These are phyloP conservation scores for Solanum sparsipilum DNA, from an alignment of 257 asterid species.

Conservation along the genomic window DNA sequence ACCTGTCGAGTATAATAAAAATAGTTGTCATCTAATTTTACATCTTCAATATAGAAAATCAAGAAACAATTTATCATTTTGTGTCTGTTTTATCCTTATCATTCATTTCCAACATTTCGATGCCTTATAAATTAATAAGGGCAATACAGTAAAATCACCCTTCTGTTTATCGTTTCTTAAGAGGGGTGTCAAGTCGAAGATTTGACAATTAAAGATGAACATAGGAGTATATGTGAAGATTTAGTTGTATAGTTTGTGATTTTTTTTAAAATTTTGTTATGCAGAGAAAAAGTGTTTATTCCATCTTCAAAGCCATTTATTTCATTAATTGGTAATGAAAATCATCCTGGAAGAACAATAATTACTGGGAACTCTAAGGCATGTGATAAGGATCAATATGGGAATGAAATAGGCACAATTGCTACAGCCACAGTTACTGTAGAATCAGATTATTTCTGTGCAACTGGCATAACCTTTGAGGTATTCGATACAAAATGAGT, in stretches of 20 bases:
- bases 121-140: no score
- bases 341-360: conserved; percentile 20
- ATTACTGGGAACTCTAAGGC: conserved; percentile 79
- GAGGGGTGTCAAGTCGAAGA: fast-evolving
- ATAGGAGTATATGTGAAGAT: background rate
- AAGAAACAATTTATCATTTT: no score
- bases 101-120: no score
- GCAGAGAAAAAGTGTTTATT: conserved; percentile 66
- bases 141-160: no score
- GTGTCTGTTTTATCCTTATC: fast-evolving
- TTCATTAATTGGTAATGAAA: conserved; percentile 50
- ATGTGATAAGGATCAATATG: conserved; percentile 29
- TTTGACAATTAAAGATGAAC: no score
- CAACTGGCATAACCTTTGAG: conserved; percentile 64
- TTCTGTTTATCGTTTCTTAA: no score
- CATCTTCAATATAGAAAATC: background rate
- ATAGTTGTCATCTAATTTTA: no score
- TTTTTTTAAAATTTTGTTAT: background rate
- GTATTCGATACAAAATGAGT: conserved; percentile 11
- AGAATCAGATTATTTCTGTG: conserved; percentile 65
- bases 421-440: conserved; percentile 60
- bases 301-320: conserved; percentile 59
- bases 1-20: no score
- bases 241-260: background rate
- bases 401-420: conserved; percentile 42